phyloP scores from a whole-genome alignment of 2,329 filamentous ascomycete genomes.

The Cladosporium colombiae region DNA sequence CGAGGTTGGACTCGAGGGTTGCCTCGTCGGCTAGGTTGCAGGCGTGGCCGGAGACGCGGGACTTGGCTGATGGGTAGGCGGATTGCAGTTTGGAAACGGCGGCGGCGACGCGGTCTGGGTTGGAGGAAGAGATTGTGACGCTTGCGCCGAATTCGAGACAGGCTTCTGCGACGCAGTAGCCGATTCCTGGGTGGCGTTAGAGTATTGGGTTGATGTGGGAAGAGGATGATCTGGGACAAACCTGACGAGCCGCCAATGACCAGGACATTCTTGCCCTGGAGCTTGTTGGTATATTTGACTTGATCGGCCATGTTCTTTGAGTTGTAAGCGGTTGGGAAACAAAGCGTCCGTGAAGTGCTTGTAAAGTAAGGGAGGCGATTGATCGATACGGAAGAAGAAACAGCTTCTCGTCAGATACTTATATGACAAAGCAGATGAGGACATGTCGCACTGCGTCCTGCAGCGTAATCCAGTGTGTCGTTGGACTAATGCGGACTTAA shows the following conservation, averaged over 20 bases:
- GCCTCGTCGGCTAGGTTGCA: constrained; percentile 51
- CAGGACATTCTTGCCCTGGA: constrained; percentile 52
- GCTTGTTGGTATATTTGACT: constrained; percentile 51
- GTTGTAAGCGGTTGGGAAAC: neutral
- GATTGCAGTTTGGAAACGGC: constrained; percentile 49
- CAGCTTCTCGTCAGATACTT: neutral
- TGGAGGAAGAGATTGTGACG: constrained; percentile 64
- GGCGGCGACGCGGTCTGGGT: constrained; percentile 48
- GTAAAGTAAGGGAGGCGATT: neutral
- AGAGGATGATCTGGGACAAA: constrained; percentile 8
- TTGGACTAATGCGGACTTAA: neutral
- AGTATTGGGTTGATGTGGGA: neutral
- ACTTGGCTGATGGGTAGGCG: constrained; percentile 45
- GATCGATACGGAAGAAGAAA: neutral
- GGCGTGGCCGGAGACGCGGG: constrained; percentile 46
- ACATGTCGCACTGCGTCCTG: neutral
- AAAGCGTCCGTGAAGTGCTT: neutral
- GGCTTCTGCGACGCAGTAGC: constrained; percentile 61
- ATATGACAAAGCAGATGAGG: neutral
- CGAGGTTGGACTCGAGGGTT: constrained; percentile 51
- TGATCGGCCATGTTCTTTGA: constrained; percentile 44
- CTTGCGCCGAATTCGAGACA: constrained; percentile 55
- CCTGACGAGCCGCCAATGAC: constrained; percentile 61
- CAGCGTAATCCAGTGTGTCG: neutral
- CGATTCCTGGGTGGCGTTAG: constrained; percentile 58